These are phyloP conservation scores for Fragaria iinumae DNA, from an alignment of 306 rosid genomes.

Conservation along the genomic window DNA sequence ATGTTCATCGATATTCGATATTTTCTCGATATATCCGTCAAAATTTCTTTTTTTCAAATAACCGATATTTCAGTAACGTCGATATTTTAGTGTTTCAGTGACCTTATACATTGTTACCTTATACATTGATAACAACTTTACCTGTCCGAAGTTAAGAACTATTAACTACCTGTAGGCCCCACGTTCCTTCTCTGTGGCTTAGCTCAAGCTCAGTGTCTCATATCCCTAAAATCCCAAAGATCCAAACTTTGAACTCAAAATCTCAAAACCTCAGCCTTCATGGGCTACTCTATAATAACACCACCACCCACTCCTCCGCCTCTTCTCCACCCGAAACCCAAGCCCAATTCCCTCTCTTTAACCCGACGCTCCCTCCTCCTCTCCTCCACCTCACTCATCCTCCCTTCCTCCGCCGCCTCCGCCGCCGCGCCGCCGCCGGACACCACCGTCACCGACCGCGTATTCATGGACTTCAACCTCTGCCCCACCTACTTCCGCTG, in stretches of 20 bases:
- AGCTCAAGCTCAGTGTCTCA: not conserved
- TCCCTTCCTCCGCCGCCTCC: constrained; percentile 10
- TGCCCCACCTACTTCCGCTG: constrained; percentile 68
- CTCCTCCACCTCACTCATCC: constrained; percentile 36
- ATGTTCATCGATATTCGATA: too few species aligned
- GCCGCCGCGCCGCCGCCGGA: constrained; percentile 32
- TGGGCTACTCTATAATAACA: constrained; percentile 41
- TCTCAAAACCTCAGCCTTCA: constrained; percentile 1
- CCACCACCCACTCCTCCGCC: constrained; percentile 28
- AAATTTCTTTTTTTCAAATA: too few species aligned
- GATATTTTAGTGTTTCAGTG: too few species aligned
- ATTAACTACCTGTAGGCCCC: constrained; percentile 20
- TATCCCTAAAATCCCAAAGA: not conserved
- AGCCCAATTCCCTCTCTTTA: constrained; percentile 23
- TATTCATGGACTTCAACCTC: constrained; percentile 86
- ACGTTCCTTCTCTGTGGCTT: constrained; percentile 12
- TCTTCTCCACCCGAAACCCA: constrained; percentile 14
- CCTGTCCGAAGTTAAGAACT: not conserved
- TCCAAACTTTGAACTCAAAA: not conserved
- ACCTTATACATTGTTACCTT: too few species aligned
- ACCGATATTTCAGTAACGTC: too few species aligned
- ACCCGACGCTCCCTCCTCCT: constrained; percentile 57
- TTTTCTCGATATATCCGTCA: too few species aligned
- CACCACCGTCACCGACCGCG: constrained; percentile 83
- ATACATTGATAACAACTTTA: too few species aligned